Percentiles rank a stretch among this genome's conserved stretches.
These are phyloP conservation scores for Nicotiana undulata DNA, from an alignment of 257 asterid species.

Conservation along the genomic window DNA sequence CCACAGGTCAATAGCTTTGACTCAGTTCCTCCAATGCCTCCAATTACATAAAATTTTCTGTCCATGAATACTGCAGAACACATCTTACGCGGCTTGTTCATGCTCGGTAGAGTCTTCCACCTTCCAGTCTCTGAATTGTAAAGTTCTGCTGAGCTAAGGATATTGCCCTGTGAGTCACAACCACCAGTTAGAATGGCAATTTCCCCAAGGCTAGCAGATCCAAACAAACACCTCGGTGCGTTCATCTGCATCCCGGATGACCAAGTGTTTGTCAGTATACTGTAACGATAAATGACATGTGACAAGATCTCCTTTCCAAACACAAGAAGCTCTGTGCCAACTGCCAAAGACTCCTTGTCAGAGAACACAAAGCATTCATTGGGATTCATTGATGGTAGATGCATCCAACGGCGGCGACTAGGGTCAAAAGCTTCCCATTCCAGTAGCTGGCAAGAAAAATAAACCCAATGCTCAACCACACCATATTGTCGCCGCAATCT, in stretches of 20 bases:
- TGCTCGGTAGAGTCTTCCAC: slow-evolving; percentile 65
- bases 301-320: slow-evolving; percentile 65
- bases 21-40: slow-evolving; percentile 57
- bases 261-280: slow-evolving; percentile 87
- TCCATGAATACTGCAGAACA: slow-evolving; percentile 86
- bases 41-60: slow-evolving; percentile 61
- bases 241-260: slow-evolving; percentile 74
- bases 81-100: slow-evolving; percentile 78
- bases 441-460: slow-evolving; percentile 79
- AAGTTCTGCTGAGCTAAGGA: slow-evolving; percentile 59
- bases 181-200: slow-evolving; percentile 91
- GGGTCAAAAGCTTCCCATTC: slow-evolving; percentile 99
- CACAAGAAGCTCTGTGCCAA: slow-evolving; percentile 96
- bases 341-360: slow-evolving; percentile 90
- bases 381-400: slow-evolving; percentile 63
- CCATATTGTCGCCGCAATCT: slow-evolving; percentile 49
- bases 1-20: slow-evolving; percentile 44
- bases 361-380: slow-evolving; percentile 65
- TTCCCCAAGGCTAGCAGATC: slow-evolving; percentile 85
- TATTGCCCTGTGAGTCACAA: slow-evolving; percentile 47
- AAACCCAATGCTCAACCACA: slow-evolving; percentile 92
- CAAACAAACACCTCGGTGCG: slow-evolving; percentile 70
- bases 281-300: slow-evolving; percentile 67
- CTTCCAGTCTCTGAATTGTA: slow-evolving; percentile 39
- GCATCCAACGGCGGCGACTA: slow-evolving; percentile 80